phyloP scores from a whole-genome alignment of 2,329 filamentous ascomycete species.

The Fusarium hostae region DNA sequence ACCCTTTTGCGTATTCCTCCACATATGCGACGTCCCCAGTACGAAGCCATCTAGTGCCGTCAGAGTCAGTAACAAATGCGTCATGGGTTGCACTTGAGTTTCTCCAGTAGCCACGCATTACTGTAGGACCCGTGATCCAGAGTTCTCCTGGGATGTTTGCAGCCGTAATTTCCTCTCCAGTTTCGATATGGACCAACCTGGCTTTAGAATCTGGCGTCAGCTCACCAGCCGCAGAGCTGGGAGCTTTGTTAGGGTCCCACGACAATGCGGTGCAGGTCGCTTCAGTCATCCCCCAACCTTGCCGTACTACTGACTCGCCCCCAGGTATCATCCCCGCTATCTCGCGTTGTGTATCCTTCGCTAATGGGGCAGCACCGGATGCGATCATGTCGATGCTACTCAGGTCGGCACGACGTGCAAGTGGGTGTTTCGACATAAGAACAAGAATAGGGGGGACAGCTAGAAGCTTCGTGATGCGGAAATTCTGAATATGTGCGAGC shows the following conservation, averaged over 20 bases:
- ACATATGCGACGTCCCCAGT: slow-evolving; percentile 81
- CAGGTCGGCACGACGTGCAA: slow-evolving; percentile 73
- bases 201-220: slow-evolving; percentile 61
- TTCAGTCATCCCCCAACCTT: slow-evolving; percentile 93
- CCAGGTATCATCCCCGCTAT: slow-evolving; percentile 62
- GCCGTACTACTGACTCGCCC: slow-evolving; percentile 56
- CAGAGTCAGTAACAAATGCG: slow-evolving; percentile 59
- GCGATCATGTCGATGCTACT: slow-evolving; percentile 69
- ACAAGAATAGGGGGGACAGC: slow-evolving; percentile 82
- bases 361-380: slow-evolving; percentile 77
- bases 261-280: slow-evolving; percentile 75
- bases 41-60: slow-evolving; percentile 73
- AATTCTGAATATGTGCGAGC: slow-evolving; percentile 74
- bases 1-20: slow-evolving; percentile 64
- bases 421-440: slow-evolving; percentile 76
- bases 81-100: slow-evolving; percentile 74
- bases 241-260: slow-evolving; percentile 71
- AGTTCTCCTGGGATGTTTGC: slow-evolving; percentile 73
- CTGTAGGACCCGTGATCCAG: slow-evolving; percentile 76
- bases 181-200: slow-evolving; percentile 71
- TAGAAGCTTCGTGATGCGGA: slow-evolving; percentile 72
- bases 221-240: slow-evolving; percentile 43
- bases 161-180: slow-evolving; percentile 60
- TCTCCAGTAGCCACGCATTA: slow-evolving; percentile 82
- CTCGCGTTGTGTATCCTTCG: slow-evolving; percentile 58